Evolutionary conservation across 495 filamentous ascomycete genomes (phyloP).

Genomic region (Xylaria curta): DNA sequence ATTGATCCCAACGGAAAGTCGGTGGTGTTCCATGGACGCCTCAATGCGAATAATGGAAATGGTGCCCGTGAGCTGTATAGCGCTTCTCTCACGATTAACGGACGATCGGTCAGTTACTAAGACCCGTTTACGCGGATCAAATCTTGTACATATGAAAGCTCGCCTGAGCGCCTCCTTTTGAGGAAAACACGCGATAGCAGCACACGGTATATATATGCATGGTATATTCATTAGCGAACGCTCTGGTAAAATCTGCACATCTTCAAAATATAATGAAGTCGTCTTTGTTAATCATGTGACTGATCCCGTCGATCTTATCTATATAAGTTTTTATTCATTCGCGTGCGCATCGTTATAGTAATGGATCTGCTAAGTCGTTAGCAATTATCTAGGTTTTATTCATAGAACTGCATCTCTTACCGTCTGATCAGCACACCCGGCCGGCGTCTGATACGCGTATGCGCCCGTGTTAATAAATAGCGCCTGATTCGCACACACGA

Average conservation of each 20-base stretch:
- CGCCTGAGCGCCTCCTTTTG: neutral
- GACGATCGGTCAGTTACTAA: constrained; percentile 28
- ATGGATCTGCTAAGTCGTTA: constrained; percentile 48
- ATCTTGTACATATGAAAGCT: constrained; percentile 1
- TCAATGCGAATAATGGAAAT: constrained; percentile 27
- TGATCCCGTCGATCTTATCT: neutral
- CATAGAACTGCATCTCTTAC: constrained; percentile 41
- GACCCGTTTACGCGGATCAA: neutral
- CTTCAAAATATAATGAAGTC: neutral
- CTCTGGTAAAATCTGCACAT: neutral
- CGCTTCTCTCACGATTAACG: constrained; percentile 37
- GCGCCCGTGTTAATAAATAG: constrained; percentile 66
- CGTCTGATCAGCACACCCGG: constrained; percentile 65
- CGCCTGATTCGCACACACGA: constrained; percentile 60
- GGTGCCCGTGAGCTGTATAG: constrained; percentile 34
- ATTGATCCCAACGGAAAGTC: constrained; percentile 38
- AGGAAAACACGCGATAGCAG: neutral
- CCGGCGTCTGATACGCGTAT: constrained; percentile 62
- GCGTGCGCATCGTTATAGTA: constrained; percentile 54
- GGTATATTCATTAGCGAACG: neutral
- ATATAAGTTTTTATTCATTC: constrained; percentile 30
- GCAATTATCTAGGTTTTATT: neutral
- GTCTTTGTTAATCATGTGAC: neutral
- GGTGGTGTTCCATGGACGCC: constrained; percentile 41
- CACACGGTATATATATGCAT: neutral